Base-by-base conservation (phyloP, 1,139 yeast genomes). In the Hansenula lynferdii region DNA sequence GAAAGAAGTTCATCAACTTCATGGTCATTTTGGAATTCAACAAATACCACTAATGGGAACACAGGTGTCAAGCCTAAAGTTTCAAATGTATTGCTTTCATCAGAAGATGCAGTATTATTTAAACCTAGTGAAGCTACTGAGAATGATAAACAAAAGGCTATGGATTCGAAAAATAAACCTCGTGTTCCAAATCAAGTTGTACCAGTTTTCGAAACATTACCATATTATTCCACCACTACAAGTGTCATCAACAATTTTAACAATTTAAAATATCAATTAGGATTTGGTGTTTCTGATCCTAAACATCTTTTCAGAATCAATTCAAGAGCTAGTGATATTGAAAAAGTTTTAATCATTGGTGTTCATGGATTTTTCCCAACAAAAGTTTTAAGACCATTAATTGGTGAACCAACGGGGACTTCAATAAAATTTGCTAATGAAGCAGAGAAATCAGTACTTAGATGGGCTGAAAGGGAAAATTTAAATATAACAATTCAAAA, bases 331-430 rank as follows among this genome's bases (percentile, higher is more conserved):
- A 43, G 48, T 4, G 34, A 37, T 3, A 61, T 67, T 34, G 64
- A 60, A 35, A 75, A 78, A 42, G 82, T 82, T 1, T 72, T 92
- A 31, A 84, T 92, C 24, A 78, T 92, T 45, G 97, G 98, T 0
- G 90, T 92, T 2, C 97, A 92, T 64, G 97, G 97, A 1, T 92
- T 90, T 54, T 87, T 92, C 62, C 97, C 98, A 0, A 83, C 90
- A 2, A 77, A 73, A 47, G 80, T 87, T 74, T 72, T 92, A 2
- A 68, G 97, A 38, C 89, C 96, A 1, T 57, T 92, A 21, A 80
- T 89, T 39, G 97, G 97, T 2, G 87, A 87, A 42, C 97, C 97
- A 5, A 87, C 94, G 14, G 97, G 97, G 0, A 89, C 97, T 0
- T 87, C 97, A 0, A 70, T 81, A 39, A 81, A 83, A 57, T 89